phyloP scores from a whole-genome alignment of 192 early-diverging fungal genomes.

The Entomortierella chlamydospora region DNA sequence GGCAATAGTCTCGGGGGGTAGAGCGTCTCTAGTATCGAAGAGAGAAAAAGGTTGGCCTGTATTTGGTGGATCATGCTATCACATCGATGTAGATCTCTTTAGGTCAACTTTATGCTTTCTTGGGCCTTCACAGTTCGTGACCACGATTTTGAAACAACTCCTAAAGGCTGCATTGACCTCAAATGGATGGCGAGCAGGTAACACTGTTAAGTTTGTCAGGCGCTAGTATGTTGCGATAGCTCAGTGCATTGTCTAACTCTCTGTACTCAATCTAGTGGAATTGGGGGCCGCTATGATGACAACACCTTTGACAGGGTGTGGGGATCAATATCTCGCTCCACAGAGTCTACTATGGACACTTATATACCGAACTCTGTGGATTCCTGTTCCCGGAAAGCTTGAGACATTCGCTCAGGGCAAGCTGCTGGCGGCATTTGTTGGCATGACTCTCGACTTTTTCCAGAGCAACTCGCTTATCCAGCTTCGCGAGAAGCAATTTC shows the following conservation, averaged over 20 bases:
- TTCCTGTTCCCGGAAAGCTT: constrained; percentile 39
- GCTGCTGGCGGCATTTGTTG: constrained; percentile 34
- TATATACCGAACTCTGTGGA: constrained; percentile 35
- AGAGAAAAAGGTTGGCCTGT: constrained; percentile 39
- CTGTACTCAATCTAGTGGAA: constrained; percentile 17
- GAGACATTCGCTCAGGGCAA: constrained; percentile 40
- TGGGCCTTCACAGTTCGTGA: constrained; percentile 37
- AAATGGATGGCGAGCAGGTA: constrained; percentile 48
- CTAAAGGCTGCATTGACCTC: constrained; percentile 26
- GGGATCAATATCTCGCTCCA: constrained; percentile 31
- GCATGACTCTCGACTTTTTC: constrained; percentile 45
- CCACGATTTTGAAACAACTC: constrained; percentile 35
- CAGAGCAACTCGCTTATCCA: constrained; percentile 26
- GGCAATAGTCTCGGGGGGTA: constrained; percentile 31
- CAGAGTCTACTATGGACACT: constrained; percentile 46
- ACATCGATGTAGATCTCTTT: constrained; percentile 45
- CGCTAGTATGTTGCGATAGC: background rate
- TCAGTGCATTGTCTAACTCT: background rate
- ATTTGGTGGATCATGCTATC: constrained; percentile 34
- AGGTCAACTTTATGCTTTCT: constrained; percentile 26
- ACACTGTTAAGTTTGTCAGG: background rate
- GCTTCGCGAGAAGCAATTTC: constrained; percentile 11
- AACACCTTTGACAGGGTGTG: constrained; percentile 27
- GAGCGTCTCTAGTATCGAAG: constrained; percentile 24
- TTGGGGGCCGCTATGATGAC: constrained; percentile 49